A percentile compares a stretch with the other conserved stretches of the same genome.
Conservation (phyloP, 371 early-diverging fungal species). For the Batkoa obscura region DNA sequence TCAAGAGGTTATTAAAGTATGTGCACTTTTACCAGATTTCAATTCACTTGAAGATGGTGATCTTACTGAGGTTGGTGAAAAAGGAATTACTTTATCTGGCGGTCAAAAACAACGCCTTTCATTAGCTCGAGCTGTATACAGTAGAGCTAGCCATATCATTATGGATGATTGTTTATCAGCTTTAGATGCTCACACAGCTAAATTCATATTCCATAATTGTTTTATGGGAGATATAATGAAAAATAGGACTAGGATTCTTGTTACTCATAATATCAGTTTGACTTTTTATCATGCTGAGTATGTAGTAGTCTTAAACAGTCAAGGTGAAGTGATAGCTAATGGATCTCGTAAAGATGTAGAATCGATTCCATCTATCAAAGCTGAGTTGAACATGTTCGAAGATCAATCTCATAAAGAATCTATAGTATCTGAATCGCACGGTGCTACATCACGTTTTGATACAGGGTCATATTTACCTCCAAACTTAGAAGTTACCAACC, state of each 20-base stretch:
- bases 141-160: slow-evolving; percentile 42
- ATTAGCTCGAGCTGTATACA: slow-evolving; percentile 69
- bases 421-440: too few species aligned
- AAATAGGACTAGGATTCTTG: slow-evolving; percentile 58
- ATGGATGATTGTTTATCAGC: slow-evolving; percentile 73
- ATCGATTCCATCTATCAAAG: slow-evolving; percentile 14
- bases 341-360: slow-evolving; percentile 18
- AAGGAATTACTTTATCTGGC: slow-evolving; percentile 53
- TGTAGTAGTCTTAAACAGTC: slow-evolving; percentile 40
- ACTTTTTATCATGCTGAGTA: slow-evolving; percentile 42
- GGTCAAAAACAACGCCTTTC: slow-evolving; percentile 66
- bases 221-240: slow-evolving; percentile 46
- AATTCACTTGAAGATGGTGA: slow-evolving; percentile 69
- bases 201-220: slow-evolving; percentile 52
- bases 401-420: too few species aligned
- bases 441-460: too few species aligned
- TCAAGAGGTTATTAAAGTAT: slow-evolving; percentile 32
- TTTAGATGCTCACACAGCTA: slow-evolving; percentile 74
- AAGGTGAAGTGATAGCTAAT: slow-evolving; percentile 22
- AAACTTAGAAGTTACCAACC: slow-evolving; percentile 7
- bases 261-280: slow-evolving; percentile 72
- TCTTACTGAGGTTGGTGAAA: slow-evolving; percentile 81
- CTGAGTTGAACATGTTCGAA: slow-evolving; percentile 13
- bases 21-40: slow-evolving; percentile 53
- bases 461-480: not conserved